These are phyloP conservation scores for Stentor coeruleus DNA, from an alignment of 73 alveolate species.

Conservation along the genomic window DNA sequence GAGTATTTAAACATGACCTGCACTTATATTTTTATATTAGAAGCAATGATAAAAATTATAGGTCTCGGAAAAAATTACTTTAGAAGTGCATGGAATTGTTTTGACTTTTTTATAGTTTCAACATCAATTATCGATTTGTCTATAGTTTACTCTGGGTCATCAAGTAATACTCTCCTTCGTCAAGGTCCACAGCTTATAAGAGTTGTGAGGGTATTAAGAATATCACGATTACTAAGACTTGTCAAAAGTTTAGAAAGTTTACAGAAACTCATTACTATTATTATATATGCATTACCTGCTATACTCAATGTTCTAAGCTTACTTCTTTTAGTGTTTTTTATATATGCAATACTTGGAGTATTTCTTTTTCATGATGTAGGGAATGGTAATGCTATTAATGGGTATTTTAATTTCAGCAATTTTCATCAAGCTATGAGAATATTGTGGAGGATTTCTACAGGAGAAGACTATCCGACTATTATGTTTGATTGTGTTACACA, in stretches of 20 bases:
- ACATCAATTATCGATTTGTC: slow-evolving; percentile 73
- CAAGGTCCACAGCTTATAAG: slow-evolving; percentile 77
- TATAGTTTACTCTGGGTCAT: slow-evolving; percentile 55
- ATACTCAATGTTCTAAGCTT: slow-evolving; percentile 79
- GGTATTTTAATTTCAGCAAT: slow-evolving; percentile 64
- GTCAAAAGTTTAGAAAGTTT: slow-evolving; percentile 81
- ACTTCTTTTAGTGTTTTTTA: slow-evolving; percentile 76
- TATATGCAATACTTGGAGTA: slow-evolving; percentile 86
- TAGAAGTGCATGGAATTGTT: slow-evolving; percentile 79
- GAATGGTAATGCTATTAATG: slow-evolving; percentile 52
- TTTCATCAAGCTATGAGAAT: slow-evolving; percentile 65
- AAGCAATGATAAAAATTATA: slow-evolving; percentile 61
- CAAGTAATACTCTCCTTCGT: slow-evolving; percentile 46
- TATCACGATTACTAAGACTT: slow-evolving; percentile 78
- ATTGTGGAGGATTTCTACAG: slow-evolving; percentile 80
- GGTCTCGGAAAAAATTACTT: slow-evolving; percentile 77
- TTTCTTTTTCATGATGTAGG: slow-evolving; percentile 66
- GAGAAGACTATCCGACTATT: slow-evolving; percentile 77
- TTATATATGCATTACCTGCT: slow-evolving; percentile 81
- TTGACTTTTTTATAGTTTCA: slow-evolving; percentile 84
- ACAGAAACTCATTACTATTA: slow-evolving; percentile 66
- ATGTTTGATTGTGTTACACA: slow-evolving; percentile 59
- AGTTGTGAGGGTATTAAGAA: slow-evolving; percentile 90
- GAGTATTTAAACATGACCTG: slow-evolving; percentile 49
- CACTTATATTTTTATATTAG: slow-evolving; percentile 64